Evolutionary conservation across 768 basidiomycete genomes (phyloP), one percentile per base, ranked within the genome.

Genomic region (Mycena alexandri): DNA sequence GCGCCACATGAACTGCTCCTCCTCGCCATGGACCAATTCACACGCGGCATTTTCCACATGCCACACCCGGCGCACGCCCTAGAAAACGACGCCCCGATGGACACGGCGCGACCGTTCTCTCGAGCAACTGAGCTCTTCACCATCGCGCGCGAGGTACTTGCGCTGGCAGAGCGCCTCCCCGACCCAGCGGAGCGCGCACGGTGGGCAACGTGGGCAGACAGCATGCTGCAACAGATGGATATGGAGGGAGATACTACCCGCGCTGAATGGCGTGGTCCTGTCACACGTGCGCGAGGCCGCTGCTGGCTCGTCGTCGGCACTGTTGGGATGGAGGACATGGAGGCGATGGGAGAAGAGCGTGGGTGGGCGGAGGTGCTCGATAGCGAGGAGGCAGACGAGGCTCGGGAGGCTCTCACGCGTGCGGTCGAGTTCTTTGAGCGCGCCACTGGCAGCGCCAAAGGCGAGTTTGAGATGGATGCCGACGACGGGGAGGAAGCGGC

Each of bases 11-110:
- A 89, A 48, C 75, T 91, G 46, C 78, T 90, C 76, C 75, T 83
- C 17, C 80, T 89, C 36, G 89, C 90, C 10, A 87, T 89, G 80
- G 90, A 91, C 75, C 90, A 90, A 68, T 90, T 91, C 73, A 85
- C 85, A 7, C 81, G 89, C 22, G 90, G 89, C 8, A 90, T 91
- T 63, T 87, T 92, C 74, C 87, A 90, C 74, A 90, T 90, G 90
- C 90, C 90, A 2, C 89, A 88, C 70, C 82, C 80, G 9, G 74
- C 63, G n/a, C 69, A 71, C 53, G 57, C 51, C 36, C 60, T 69
- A 1, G 55, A 25, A 29, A 29, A 6, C 70, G 58, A 50, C 67
- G 9, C 61, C 63, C 21, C 56, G 63, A 21, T 54, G 71, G 38
- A 55, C 71, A 25, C 58, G 59, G 11, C 62, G 22, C 77, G 78